Base-by-base conservation (phyloP, 2,329 filamentous ascomycete species). In the Aspergillus calidoustus region DNA sequence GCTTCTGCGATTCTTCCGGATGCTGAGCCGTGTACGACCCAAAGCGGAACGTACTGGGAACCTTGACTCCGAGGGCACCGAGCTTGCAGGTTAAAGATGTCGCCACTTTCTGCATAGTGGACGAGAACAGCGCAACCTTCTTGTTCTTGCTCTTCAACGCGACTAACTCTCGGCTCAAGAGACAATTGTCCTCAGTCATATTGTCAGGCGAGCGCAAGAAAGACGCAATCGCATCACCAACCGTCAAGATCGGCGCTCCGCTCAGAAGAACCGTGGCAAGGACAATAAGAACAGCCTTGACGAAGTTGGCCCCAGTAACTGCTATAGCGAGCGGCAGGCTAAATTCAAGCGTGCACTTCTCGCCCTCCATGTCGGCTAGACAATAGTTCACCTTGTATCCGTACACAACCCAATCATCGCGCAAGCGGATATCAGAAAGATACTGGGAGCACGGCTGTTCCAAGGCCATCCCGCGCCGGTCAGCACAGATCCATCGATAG, bases 271-370 rank as follows among this genome's bases (percentile, higher is more conserved):
- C 5, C 7, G 30, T n/a, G 9, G 44, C 43, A 3, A 48, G 1
- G 23, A 11, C 38, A 44, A 48, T 48, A 7, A 28, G 28, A n/a
- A 38, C 4, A 17, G 54, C 30, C 54, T 56, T 56, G 43, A 38
- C 28, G 4, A 66, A 11, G 44, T 69, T 72, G 41, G 64, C 66
- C 1, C 59, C 25, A 19, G 72, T 68, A 4, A 72, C 62, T n/a
- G 63, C 47, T 11, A 68, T 31, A 4, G 46, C 51, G 30, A 68
- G 44, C 15, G 66, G 62, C 5, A 65, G 52, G 48, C 63, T 68
- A 50, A 64, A 69, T 31, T 62, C 44, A 7, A 71, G 49, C 7
- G 57, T 61, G 52, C 70, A 73, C 1, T 59, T 34, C 38, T 71
- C 65, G 1, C 65, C 50, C 1, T 68, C 49, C 15, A 52, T 47